Evolutionary conservation across 1,284 basidiomycete genomes (phyloP).

Genomic region (Phylloboletellus chloephorus): DNA sequence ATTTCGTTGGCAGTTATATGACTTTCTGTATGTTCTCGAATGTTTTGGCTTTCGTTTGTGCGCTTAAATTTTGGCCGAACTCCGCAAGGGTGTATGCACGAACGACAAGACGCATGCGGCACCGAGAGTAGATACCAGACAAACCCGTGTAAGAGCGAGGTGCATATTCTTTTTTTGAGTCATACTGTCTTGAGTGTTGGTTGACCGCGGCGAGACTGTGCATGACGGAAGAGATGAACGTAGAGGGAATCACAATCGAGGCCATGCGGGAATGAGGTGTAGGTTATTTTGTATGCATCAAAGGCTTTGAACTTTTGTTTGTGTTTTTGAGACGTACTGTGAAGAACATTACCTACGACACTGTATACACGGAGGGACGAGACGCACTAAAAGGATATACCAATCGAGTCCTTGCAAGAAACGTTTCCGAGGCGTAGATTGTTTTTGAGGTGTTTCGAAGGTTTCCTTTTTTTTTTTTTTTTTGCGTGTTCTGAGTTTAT

Average conservation of each 20-base stretch:
- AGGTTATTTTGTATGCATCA: background rate
- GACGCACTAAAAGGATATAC: slow-evolving; percentile 1
- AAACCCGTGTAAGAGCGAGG: background rate
- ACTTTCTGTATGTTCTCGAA: background rate
- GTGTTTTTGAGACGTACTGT: slow-evolving; percentile 1
- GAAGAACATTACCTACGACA: background rate
- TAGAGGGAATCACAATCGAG: background rate
- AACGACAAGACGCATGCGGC: background rate
- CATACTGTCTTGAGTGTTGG: background rate
- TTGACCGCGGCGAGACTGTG: background rate
- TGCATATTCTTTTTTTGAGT: background rate
- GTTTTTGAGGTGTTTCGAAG: slow-evolving; percentile 4
- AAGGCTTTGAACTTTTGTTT: slow-evolving; percentile 8
- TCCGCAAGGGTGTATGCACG: background rate
- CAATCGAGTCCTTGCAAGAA: background rate
- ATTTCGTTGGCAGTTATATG: background rate
- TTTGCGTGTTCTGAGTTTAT: slow-evolving; percentile 9
- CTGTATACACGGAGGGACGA: background rate
- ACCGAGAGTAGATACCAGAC: background rate
- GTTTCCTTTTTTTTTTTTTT: slow-evolving; percentile 9
- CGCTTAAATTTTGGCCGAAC: background rate
- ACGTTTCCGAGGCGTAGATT: background rate
- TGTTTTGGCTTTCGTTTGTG: background rate
- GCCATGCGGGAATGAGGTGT: background rate
- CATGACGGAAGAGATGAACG: background rate